Conservation (phyloP, 352 stramenopile species). For the Peronospora farinosa region DNA sequence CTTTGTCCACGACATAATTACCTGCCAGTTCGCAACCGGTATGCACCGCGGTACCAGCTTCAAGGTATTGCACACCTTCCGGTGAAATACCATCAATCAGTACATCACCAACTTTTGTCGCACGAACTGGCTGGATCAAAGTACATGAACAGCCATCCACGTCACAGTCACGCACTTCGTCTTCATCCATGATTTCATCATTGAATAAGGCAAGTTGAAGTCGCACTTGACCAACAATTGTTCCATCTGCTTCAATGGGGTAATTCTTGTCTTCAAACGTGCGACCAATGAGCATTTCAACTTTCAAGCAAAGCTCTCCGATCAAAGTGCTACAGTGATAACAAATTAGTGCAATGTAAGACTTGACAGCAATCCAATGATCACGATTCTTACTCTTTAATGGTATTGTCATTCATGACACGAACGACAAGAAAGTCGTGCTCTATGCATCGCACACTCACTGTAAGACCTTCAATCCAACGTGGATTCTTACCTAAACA, state of each 20-base stretch:
- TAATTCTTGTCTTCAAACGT: slow-evolving; percentile 71
- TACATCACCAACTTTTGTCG: slow-evolving; percentile 67
- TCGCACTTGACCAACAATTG: slow-evolving; percentile 66
- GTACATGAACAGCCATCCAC: slow-evolving; percentile 65
- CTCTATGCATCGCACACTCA: slow-evolving; percentile 65
- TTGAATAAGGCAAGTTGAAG: slow-evolving; percentile 75
- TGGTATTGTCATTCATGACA: slow-evolving; percentile 75
- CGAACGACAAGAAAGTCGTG: slow-evolving; percentile 74
- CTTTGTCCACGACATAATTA: slow-evolving; percentile 76
- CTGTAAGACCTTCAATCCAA: slow-evolving; percentile 64
- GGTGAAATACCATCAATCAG: slow-evolving; percentile 69
- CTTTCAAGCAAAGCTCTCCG: slow-evolving; percentile 56
- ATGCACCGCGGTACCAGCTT: slow-evolving; percentile 55
- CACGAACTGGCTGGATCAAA: slow-evolving; percentile 42
- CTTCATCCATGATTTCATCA: slow-evolving; percentile 65
- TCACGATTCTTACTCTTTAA: slow-evolving; percentile 42
- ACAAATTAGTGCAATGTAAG: background rate
- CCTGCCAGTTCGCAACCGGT: slow-evolving; percentile 58
- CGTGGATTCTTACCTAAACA: slow-evolving; percentile 59
- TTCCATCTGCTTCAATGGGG: slow-evolving; percentile 64
- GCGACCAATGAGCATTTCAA: slow-evolving; percentile 59
- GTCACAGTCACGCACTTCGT: slow-evolving; percentile 50
- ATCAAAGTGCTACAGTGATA: slow-evolving; percentile 45
- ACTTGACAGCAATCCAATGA: background rate
- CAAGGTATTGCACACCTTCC: slow-evolving; percentile 62